phyloP scores from a whole-genome alignment of 2,329 filamentous ascomycete species.

The Ophiostoma australiae region DNA sequence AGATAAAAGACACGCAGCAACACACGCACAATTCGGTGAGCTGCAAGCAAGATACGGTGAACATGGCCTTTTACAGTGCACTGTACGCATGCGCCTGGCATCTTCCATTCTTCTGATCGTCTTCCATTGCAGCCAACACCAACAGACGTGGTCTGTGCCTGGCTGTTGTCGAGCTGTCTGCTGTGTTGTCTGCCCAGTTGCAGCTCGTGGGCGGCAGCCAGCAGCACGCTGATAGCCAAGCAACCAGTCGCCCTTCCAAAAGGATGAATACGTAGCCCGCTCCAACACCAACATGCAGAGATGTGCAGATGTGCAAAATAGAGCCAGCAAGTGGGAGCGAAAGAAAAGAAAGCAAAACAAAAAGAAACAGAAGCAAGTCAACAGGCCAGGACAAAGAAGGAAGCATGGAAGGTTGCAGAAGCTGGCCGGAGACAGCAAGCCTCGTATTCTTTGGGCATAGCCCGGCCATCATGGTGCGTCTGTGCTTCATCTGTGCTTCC shows the following conservation, averaged over 20 bases:
- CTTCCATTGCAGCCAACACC: slow-evolving; percentile 10
- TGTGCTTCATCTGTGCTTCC: slow-evolving; percentile 1
- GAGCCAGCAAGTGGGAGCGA: background rate
- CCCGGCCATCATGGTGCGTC: background rate
- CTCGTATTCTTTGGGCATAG: slow-evolving; percentile 4
- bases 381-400: background rate
- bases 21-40: background rate
- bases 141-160: background rate
- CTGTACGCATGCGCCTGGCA: background rate
- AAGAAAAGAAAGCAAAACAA: background rate
- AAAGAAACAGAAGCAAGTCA: background rate
- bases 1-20: too few relatives aligned
- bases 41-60: background rate
- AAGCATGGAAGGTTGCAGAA: background rate
- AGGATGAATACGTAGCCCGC: background rate
- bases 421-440: background rate
- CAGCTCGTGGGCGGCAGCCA: background rate
- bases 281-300: background rate
- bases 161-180: background rate
- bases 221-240: background rate
- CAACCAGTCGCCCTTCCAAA: too few relatives aligned
- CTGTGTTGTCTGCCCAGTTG: background rate
- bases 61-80: background rate
- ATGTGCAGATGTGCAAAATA: background rate
- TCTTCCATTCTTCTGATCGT: slow-evolving; percentile 5